Evolutionary conservation across 257 asterid genomes (phyloP).

Genomic region (Solanum bulbocastanum): DNA sequence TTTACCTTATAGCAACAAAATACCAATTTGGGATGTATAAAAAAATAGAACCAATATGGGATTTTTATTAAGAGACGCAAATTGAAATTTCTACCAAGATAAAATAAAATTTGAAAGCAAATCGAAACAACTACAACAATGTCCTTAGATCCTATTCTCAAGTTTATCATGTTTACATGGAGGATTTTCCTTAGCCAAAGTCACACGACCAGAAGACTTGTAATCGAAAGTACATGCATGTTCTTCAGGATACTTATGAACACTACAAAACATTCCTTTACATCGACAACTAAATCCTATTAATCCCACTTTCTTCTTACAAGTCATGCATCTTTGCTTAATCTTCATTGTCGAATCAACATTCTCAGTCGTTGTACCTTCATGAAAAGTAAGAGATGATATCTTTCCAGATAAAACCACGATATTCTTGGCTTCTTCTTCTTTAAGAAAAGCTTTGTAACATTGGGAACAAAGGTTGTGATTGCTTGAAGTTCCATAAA

Average conservation of each 20-base stretch:
- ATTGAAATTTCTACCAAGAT: background rate
- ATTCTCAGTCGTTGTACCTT: background rate
- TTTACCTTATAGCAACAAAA: background rate
- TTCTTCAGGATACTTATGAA: background rate
- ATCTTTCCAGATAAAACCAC: background rate
- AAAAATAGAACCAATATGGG: background rate
- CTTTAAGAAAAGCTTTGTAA: background rate
- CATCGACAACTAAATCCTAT: background rate
- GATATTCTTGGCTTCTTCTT: background rate
- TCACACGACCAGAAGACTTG: background rate
- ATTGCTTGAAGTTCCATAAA: background rate
- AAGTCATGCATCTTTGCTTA: background rate
- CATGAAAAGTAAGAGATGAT: background rate
- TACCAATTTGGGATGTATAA: background rate
- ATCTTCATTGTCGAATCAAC: background rate
- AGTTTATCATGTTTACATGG: background rate
- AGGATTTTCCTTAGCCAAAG: background rate
- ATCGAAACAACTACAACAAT: background rate
- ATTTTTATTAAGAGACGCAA: background rate
- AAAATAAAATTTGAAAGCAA: background rate
- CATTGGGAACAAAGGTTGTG: background rate
- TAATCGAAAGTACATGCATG: background rate
- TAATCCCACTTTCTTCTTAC: background rate
- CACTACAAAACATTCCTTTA: background rate
- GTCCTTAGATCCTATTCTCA: background rate